These are phyloP conservation scores for Setomelanomma holmii DNA, from an alignment of 2,329 filamentous ascomycete genomes.

Conservation along the genomic window DNA sequence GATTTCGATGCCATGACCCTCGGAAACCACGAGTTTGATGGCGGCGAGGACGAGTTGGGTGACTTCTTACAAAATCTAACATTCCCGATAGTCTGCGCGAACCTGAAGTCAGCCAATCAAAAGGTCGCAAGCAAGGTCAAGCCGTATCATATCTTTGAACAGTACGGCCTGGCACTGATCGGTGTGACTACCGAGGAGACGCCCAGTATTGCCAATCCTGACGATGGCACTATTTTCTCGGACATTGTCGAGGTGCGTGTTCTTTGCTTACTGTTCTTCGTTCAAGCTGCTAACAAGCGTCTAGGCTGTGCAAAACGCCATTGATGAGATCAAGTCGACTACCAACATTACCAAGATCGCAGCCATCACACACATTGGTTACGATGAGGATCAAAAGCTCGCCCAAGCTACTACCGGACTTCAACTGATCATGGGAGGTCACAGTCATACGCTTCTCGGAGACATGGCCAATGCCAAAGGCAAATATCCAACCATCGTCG, in stretches of 20 bases:
- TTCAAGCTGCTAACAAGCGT: not conserved
- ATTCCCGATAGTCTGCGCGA: slow-evolving; percentile 69
- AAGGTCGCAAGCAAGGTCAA: slow-evolving; percentile 69
- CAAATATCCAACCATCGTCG: slow-evolving; percentile 68
- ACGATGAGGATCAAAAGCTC: slow-evolving; percentile 68
- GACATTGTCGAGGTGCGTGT: slow-evolving; percentile 57
- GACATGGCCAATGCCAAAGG: slow-evolving; percentile 65
- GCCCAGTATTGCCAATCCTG: slow-evolving; percentile 65
- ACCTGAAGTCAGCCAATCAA: slow-evolving; percentile 66
- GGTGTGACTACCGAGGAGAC: slow-evolving; percentile 69
- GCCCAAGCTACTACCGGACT: slow-evolving; percentile 67
- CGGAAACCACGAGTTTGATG: slow-evolving; percentile 63
- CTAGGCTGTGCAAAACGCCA: slow-evolving; percentile 64
- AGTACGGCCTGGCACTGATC: slow-evolving; percentile 68
- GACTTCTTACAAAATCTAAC: slow-evolving; percentile 69
- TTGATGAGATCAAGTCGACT: slow-evolving; percentile 67
- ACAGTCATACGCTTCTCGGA: slow-evolving; percentile 66
- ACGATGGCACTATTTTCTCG: slow-evolving; percentile 64
- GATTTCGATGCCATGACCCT: slow-evolving; percentile 68
- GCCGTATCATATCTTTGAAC: slow-evolving; percentile 69
- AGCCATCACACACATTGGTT: slow-evolving; percentile 72
- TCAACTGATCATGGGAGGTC: slow-evolving; percentile 72
- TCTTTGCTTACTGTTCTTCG: too few species aligned
- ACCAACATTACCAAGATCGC: slow-evolving; percentile 70
- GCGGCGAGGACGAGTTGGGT: slow-evolving; percentile 68